Conservation (phyloP, 2,329 filamentous ascomycete genomes). For the Catunica adiposa region DNA sequence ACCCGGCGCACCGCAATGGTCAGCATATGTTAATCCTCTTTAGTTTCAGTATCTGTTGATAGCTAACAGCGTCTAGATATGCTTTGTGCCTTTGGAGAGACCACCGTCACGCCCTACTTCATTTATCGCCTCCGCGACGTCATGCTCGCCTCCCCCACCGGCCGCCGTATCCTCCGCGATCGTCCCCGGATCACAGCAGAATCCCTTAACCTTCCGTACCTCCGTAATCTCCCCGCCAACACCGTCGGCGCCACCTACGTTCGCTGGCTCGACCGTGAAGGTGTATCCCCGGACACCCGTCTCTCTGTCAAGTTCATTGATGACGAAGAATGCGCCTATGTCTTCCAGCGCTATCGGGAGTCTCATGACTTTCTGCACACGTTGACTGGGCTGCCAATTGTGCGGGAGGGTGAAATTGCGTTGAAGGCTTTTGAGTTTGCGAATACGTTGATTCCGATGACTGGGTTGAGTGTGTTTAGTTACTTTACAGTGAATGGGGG, state of each 20-base stretch:
- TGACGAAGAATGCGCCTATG: slow-evolving; percentile 89
- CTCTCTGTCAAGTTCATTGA: slow-evolving; percentile 76
- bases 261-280: slow-evolving; percentile 83
- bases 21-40: slow-evolving; percentile 16
- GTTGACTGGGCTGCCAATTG: slow-evolving; percentile 72
- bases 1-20: slow-evolving; percentile 63
- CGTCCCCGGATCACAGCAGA: slow-evolving; percentile 76
- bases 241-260: slow-evolving; percentile 72
- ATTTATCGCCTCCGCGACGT: slow-evolving; percentile 78
- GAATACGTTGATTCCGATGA: slow-evolving; percentile 91
- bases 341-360: slow-evolving; percentile 95
- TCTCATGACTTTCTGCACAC: slow-evolving; percentile 98
- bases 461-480: slow-evolving; percentile 67
- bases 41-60: neutral
- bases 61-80: slow-evolving; percentile 43
- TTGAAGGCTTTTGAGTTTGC: slow-evolving; percentile 95
- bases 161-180: slow-evolving; percentile 78
- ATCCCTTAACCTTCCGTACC: slow-evolving; percentile 44
- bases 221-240: slow-evolving; percentile 55
- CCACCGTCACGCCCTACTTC: slow-evolving; percentile 88
- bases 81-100: slow-evolving; percentile 85
- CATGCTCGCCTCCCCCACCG: slow-evolving; percentile 73
- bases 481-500: slow-evolving; percentile 72
- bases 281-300: slow-evolving; percentile 82
- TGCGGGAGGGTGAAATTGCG: slow-evolving; percentile 93